Evolutionary conservation across 495 filamentous ascomycete species (phyloP), one percentile per base, ranked within the genome.

Genomic region (Aspergillus taichungensis): DNA sequence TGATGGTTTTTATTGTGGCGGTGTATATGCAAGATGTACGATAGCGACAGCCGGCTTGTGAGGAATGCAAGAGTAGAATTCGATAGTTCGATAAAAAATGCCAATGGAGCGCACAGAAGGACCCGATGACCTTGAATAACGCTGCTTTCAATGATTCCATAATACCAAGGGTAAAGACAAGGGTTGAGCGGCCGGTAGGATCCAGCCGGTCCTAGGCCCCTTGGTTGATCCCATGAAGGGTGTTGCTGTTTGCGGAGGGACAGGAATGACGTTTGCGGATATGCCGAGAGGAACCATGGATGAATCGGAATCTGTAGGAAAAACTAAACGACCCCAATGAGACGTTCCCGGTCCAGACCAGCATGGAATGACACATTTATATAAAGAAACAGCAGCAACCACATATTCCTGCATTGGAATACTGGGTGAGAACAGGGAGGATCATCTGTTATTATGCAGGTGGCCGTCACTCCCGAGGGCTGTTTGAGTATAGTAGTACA

Each of bases 81-180:
- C 46, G 42, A 54, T 51, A 51, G 46, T 46, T 53, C n/a, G 18
- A 14, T 24, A 27, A 51, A 42, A 49, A 49, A 49, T 54, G 51
- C 44, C 50, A 46, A 54, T 44, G 52, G 45, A 43, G 45, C 49
- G 47, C 38, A 40, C 49, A 33, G 18, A 24, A 24, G 46, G 40
- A 44, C 13, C 40, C 34, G 40, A 24, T 37, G 14, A 24, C 11
- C 31, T 40, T 30, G 36, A 24, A 24, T 24, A 24, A 24, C 18
- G 18, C 18, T 24, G 18, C 18, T 2, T 24, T 24, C 18, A 24
- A 24, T 24, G 18, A 24, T 2, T 24, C 4, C 18, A 1, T 2
- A 2, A 1, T 2, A 2, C 18, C 18, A 24, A 24, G 18, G 18
- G 18, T 2, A 24, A 24, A 24, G 18, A 24, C 1, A 24, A 24